These are phyloP conservation scores for Wickerhamomyces subpelliculosus DNA, from an alignment of 805 yeast genomes.

Conservation along the genomic window DNA sequence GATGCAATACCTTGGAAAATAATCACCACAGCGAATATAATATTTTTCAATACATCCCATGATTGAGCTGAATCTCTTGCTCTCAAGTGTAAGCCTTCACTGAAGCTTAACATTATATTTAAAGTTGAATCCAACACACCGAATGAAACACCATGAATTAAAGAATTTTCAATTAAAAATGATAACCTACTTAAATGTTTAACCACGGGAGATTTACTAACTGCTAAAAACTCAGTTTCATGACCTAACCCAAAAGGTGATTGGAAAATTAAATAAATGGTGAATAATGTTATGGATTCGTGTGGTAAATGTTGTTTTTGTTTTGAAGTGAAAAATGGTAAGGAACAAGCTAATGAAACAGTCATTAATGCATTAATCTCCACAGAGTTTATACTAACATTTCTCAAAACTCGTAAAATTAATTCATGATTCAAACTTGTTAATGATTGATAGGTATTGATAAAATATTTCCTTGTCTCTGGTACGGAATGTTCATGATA, in stretches of 20 bases:
- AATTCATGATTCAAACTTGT: slow-evolving; percentile 25
- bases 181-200: slow-evolving; percentile 45
- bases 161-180: slow-evolving; percentile 33
- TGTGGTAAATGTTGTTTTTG: slow-evolving; percentile 16
- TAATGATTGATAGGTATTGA: slow-evolving; percentile 27
- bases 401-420: slow-evolving; percentile 7
- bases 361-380: slow-evolving; percentile 13
- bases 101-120: slow-evolving; percentile 9
- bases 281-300: slow-evolving; percentile 11
- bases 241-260: slow-evolving; percentile 10
- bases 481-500: slow-evolving; percentile 28
- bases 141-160: slow-evolving; percentile 16
- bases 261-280: slow-evolving; percentile 13
- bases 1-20: slow-evolving; percentile 44
- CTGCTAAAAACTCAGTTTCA: neutral
- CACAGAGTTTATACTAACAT: slow-evolving; percentile 12
- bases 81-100: slow-evolving; percentile 4
- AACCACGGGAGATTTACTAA: slow-evolving; percentile 30
- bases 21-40: slow-evolving; percentile 41
- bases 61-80: slow-evolving; percentile 9
- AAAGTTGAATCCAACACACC: slow-evolving; percentile 11
- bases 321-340: slow-evolving; percentile 9
- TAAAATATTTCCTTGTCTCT: slow-evolving; percentile 27
- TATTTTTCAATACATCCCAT: slow-evolving; percentile 34
- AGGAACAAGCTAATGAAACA: slow-evolving; percentile 14